phyloP scores from a whole-genome alignment of 331 rosid species.

The Cydonia oblonga region DNA sequence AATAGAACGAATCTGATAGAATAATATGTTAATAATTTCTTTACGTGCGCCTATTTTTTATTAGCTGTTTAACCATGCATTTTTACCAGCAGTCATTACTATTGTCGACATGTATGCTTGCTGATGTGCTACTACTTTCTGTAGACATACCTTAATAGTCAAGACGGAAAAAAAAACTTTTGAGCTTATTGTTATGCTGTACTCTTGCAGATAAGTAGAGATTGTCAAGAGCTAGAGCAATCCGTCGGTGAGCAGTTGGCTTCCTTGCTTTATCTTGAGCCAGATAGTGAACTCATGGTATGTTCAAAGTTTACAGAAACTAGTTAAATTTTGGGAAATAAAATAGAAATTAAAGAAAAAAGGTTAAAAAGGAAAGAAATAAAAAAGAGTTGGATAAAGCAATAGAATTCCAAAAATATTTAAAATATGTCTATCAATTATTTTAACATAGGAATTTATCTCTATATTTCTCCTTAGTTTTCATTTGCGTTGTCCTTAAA shows the following conservation, averaged over 20 bases:
- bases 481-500: not conserved
- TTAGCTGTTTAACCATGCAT: not conserved
- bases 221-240: slow-evolving; percentile 94
- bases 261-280: slow-evolving; percentile 93
- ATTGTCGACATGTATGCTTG: not conserved
- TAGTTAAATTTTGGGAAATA: not conserved
- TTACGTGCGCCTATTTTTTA: not conserved
- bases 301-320: slow-evolving; percentile 7
- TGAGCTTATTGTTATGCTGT: slow-evolving; percentile 9
- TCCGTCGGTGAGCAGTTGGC: slow-evolving; percentile 94
- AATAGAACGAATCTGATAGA: not conserved
- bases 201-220: slow-evolving; percentile 90
- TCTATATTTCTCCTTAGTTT: not conserved
- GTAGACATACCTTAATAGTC: not conserved
- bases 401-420: not conserved
- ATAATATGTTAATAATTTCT: not conserved
- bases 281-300: slow-evolving; percentile 99
- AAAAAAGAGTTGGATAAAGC: not conserved
- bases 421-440: not conserved
- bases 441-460: not conserved
- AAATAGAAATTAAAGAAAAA: not conserved
- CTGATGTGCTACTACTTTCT: not conserved
- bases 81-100: not conserved
- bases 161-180: not conserved
- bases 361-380: not conserved